These are phyloP conservation scores for Boletus coccyginus DNA, from an alignment of 768 basidiomycete genomes.

Conservation along the genomic window DNA sequence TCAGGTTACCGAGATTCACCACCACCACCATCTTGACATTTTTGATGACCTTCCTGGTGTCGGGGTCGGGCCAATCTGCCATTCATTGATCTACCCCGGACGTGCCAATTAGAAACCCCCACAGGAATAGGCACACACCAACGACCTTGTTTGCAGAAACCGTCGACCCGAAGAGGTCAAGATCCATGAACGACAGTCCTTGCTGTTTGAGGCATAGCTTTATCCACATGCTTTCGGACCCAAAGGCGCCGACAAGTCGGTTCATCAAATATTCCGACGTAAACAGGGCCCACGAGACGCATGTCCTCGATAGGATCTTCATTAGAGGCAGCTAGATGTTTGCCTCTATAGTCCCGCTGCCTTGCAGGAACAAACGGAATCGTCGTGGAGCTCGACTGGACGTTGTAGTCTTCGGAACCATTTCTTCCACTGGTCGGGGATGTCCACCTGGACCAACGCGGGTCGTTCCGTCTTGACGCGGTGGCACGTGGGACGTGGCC, in stretches of 20 bases:
- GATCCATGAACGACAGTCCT: background rate
- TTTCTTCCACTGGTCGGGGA: too few relatives aligned
- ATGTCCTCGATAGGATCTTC: constrained; percentile 17
- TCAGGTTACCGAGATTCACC: constrained; percentile 36
- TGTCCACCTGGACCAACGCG: too few relatives aligned
- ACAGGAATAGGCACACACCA: background rate
- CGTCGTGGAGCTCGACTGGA: too few relatives aligned
- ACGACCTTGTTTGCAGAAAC: background rate
- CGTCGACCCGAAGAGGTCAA: constrained; percentile 1
- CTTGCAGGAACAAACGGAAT: background rate
- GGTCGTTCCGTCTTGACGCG: too few relatives aligned
- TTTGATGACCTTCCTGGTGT: constrained; percentile 9
- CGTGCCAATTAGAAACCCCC: background rate
- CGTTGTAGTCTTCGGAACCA: too few relatives aligned
- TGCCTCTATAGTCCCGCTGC: background rate
- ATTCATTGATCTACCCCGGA: background rate
- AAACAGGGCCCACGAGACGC: constrained; percentile 9
- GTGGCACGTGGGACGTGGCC: background rate
- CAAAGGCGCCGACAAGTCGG: constrained; percentile 17
- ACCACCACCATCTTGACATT: constrained; percentile 27
- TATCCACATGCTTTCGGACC: constrained; percentile 8
- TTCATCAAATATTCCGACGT: constrained; percentile 13
- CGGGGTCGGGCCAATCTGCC: constrained; percentile 17
- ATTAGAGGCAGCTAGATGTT: constrained; percentile 4
- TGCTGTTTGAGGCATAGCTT: background rate